Percentiles rank a stretch among this genome's conserved stretches.
Conservation (phyloP, 306 rosid species). For the Dalbergia cultrata region DNA sequence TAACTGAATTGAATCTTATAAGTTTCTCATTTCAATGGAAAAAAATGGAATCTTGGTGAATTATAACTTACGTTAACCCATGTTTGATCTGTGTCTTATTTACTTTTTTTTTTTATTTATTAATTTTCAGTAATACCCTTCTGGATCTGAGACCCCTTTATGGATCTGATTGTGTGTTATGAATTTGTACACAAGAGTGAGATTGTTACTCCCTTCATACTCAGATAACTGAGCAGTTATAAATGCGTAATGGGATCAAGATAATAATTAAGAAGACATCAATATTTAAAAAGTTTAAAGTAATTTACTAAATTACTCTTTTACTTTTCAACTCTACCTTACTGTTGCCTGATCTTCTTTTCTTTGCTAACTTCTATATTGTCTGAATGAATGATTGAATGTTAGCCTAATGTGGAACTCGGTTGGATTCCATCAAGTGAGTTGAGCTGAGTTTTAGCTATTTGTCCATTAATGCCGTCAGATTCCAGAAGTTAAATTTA, state of each 20-base stretch:
- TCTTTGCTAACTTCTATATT: slow-evolving; percentile 89
- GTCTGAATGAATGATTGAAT: slow-evolving; percentile 98
- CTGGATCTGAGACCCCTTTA: slow-evolving; percentile 47
- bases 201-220: background rate
- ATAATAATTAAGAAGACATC: too few species aligned
- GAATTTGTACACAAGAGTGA: slow-evolving; percentile 7
- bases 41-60: background rate
- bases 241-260: too few species aligned
- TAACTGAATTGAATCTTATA: slow-evolving; percentile 34
- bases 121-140: slow-evolving; percentile 22
- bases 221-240: too few species aligned
- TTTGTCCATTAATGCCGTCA: slow-evolving; percentile 33
- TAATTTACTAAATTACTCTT: too few species aligned
- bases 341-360: slow-evolving; percentile 79
- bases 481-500: slow-evolving; percentile 45
- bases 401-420: slow-evolving; percentile 97
- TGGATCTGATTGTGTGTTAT: slow-evolving; percentile 41
- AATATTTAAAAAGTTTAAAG: too few species aligned
- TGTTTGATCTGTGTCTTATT: slow-evolving; percentile 38
- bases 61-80: background rate
- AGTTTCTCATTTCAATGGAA: background rate
- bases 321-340: too few species aligned
- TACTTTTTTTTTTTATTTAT: background rate
- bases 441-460: slow-evolving; percentile 40
- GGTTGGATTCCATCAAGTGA: slow-evolving; percentile 95